These are phyloP conservation scores for Cystobasidiopsis lactophilus DNA, from an alignment of 768 basidiomycete genomes.

Conservation along the genomic window DNA sequence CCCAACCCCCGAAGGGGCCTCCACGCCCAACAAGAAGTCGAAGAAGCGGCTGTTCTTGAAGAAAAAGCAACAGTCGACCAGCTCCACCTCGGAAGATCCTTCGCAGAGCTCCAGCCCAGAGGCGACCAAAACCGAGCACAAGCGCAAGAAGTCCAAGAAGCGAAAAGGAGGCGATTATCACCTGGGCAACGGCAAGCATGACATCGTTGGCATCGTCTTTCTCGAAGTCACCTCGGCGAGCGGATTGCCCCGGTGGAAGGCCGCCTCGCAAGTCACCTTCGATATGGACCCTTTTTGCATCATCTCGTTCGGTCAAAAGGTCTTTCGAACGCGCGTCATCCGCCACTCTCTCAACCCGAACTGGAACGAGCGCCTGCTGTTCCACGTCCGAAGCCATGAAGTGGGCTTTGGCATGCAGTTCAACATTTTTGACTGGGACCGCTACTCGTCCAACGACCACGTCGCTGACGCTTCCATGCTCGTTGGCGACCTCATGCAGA, in stretches of 20 bases:
- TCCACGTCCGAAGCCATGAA: constrained; percentile 80
- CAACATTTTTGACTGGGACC: constrained; percentile 88
- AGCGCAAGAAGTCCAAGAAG: constrained; percentile 9
- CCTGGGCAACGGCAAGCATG: constrained; percentile 26
- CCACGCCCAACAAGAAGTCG: background rate
- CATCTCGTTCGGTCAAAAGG: constrained; percentile 86
- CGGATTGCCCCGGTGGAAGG: constrained; percentile 65
- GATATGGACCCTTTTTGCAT: constrained; percentile 98
- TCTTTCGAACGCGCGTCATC: constrained; percentile 76
- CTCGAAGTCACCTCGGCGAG: constrained; percentile 65
- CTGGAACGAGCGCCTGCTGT: constrained; percentile 89
- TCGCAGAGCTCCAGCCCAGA: constrained; percentile 12
- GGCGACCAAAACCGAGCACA: background rate
- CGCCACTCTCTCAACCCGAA: constrained; percentile 53
- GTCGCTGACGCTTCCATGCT: constrained; percentile 59
- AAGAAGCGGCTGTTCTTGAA: background rate
- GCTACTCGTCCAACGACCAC: constrained; percentile 35
- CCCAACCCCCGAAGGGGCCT: background rate
- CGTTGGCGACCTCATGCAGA: constrained; percentile 44
- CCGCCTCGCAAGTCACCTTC: constrained; percentile 36
- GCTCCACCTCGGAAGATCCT: constrained; percentile 6
- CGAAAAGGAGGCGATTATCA: constrained; percentile 8
- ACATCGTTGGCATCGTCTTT: constrained; percentile 85
- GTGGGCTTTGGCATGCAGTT: constrained; percentile 47
- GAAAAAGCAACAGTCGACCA: background rate